Base-by-base conservation (phyloP, 257 asterid species). In the Anisodus tanguticus region DNA sequence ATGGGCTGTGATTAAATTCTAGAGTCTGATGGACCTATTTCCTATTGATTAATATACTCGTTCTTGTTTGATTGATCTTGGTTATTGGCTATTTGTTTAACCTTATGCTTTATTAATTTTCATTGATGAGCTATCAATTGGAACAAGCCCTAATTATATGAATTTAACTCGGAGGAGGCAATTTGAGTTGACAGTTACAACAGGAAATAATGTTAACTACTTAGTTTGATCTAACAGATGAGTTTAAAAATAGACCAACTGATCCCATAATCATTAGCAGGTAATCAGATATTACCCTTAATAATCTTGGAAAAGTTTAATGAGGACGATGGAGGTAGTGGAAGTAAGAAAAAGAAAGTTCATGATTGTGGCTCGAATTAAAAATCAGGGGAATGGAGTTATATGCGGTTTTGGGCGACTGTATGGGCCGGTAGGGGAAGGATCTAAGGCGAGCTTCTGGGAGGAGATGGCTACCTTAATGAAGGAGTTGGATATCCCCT, bases 61-160 rank as follows among this genome's bases (percentile, higher is more conserved):
- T 57, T 4, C 62, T 57, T 5, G 19, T 57, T 16, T 57, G 62
- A 57, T 57, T 57, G 19, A 15, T 57, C 62, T 57, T 57, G 71
- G 71, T 64, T 64, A 64, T 64, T 64, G 71, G 45, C n/a, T 31
- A 26, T 64, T 31, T 64, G 71, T 64, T 64, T 64, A 64, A 64
- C 71, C n/a, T 31, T 31, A 64, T 64, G n/a, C 45, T 64, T 31
- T 64, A 31, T 64, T 13, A 64, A 31, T 31, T 64, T 64, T 11
- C 71, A 64, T 64, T 64, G 45, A 64, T 31, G 71, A 64, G 71
- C 45, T 64, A 26, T 64, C 17, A 37, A 64, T 64, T 64, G 9
- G 45, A 64, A 64, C 45, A 31, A 26, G 35, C 71, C 58, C 71
- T 31, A 31, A 64, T 31, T 9, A 64, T 4, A 64, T 64, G 71